A percentile compares a stretch with the other conserved stretches of the same genome.
These are phyloP conservation scores for Phaeosphaeria sp. DNA, from an alignment of 2,329 filamentous ascomycete genomes.

Conservation along the genomic window DNA sequence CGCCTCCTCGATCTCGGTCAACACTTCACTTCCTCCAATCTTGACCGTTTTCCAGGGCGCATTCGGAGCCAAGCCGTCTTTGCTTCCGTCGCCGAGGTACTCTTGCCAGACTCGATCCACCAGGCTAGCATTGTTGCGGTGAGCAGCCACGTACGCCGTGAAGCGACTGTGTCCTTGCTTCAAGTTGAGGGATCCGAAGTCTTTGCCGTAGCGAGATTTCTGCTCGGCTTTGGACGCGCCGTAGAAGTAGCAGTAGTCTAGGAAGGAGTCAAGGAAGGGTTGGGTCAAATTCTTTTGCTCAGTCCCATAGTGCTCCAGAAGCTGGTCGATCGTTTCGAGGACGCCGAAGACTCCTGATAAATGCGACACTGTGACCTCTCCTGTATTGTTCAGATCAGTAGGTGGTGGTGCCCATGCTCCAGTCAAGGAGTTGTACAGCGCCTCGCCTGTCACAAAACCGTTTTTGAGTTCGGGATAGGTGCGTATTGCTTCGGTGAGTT, in stretches of 20 bases:
- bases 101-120: slow-evolving; percentile 62
- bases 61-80: slow-evolving; percentile 46
- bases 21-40: slow-evolving; percentile 54
- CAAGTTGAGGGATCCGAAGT: slow-evolving; percentile 56
- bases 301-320: slow-evolving; percentile 56
- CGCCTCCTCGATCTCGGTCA: slow-evolving; percentile 62
- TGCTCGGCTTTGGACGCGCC: slow-evolving; percentile 59
- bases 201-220: slow-evolving; percentile 58
- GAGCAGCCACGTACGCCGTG: slow-evolving; percentile 61
- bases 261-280: slow-evolving; percentile 62
- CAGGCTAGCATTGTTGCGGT: slow-evolving; percentile 55
- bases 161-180: slow-evolving; percentile 66
- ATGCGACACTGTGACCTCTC: slow-evolving; percentile 61
- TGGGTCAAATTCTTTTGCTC: slow-evolving; percentile 52
- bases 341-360: slow-evolving; percentile 66
- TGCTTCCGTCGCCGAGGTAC: slow-evolving; percentile 54
- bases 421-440: slow-evolving; percentile 58
- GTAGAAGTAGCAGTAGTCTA: slow-evolving; percentile 68
- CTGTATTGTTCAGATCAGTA: slow-evolving; percentile 60
- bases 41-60: slow-evolving; percentile 53
- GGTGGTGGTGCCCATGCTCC: slow-evolving; percentile 62
- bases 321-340: slow-evolving; percentile 64
- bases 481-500: slow-evolving; percentile 57
- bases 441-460: slow-evolving; percentile 65
- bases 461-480: slow-evolving; percentile 64